Evolutionary conservation across 352 stramenopile genomes (phyloP).

Genomic region (Phytophthora parvispora): DNA sequence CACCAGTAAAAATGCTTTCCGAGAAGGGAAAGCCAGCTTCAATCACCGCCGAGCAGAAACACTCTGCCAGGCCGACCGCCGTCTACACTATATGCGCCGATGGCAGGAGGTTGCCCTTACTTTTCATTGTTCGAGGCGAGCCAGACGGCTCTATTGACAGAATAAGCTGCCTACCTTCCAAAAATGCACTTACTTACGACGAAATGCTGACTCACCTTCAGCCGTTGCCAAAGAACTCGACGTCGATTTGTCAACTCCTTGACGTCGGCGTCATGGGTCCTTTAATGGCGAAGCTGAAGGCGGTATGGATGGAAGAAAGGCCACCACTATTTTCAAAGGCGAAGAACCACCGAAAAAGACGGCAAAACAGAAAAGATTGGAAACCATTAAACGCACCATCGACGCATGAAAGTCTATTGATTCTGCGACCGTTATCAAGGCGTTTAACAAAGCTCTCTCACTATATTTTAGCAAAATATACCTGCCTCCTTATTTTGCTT

Average conservation of each 20-base stretch:
- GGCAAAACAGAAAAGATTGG: constrained; percentile 6
- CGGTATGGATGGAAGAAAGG: neutral
- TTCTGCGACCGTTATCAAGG: neutral
- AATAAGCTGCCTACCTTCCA: neutral
- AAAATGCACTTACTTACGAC: no score
- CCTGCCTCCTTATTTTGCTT: constrained; percentile 17
- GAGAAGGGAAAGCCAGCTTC: neutral
- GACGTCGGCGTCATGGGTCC: constrained; percentile 11
- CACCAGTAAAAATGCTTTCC: neutral
- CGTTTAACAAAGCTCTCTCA: constrained; percentile 18
- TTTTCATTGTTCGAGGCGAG: neutral
- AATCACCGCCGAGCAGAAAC: neutral
- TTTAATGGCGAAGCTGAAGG: constrained; percentile 11
- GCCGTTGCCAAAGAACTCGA: constrained; percentile 4
- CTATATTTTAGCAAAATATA: constrained; percentile 19
- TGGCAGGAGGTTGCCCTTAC: neutral
- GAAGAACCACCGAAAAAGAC: constrained; percentile 5
- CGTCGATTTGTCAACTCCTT: constrained; percentile 5
- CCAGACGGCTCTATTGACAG: neutral
- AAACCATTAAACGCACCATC: constrained; percentile 16
- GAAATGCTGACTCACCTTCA: no score
- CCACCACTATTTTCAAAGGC: neutral
- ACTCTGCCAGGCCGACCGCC: neutral
- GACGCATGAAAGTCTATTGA: constrained; percentile 5
- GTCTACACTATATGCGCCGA: neutral